phyloP scores from a whole-genome alignment of 495 filamentous ascomycete species.

The Astrocystis sublimbata region DNA sequence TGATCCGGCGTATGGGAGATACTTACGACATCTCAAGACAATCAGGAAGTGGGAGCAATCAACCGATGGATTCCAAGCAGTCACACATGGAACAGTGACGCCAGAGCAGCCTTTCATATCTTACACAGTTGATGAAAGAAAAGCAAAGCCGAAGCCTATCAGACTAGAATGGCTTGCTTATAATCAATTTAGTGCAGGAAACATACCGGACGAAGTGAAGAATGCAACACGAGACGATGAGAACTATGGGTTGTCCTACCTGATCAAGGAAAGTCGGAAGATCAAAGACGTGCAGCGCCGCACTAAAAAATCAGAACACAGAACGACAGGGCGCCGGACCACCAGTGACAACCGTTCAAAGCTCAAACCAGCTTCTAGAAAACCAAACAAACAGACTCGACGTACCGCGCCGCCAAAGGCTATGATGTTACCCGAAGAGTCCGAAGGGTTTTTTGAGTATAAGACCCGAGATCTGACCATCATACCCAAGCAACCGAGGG shows the following conservation, averaged over 20 bases:
- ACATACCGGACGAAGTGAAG: slow-evolving; percentile 45
- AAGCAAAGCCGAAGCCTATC: slow-evolving; percentile 24
- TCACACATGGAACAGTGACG: slow-evolving; percentile 28
- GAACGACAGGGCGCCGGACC: neutral
- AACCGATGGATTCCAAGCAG: slow-evolving; percentile 23
- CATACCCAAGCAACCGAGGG: slow-evolving; percentile 37
- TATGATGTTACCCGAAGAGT: slow-evolving; percentile 1
- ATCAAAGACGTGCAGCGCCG: neutral
- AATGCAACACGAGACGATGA: slow-evolving; percentile 27
- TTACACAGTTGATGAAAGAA: slow-evolving; percentile 27
- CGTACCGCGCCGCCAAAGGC: neutral
- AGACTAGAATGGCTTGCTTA: slow-evolving; percentile 36
- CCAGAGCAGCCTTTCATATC: slow-evolving; percentile 40
- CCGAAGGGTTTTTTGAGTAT: slow-evolving; percentile 37
- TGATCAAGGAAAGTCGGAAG: neutral
- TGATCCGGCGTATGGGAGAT: slow-evolving; percentile 41
- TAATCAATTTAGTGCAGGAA: slow-evolving; percentile 41
- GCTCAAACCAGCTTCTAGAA: neutral
- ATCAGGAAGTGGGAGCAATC: slow-evolving; percentile 47
- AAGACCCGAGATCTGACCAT: slow-evolving; percentile 41
- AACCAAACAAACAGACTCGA: neutral
- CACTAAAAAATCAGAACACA: neutral
- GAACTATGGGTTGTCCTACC: slow-evolving; percentile 19
- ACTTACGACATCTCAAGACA: slow-evolving; percentile 36
- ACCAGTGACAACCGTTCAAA: neutral